A percentile compares a stretch with the other conserved stretches of the same genome.
phyloP scores from a whole-genome alignment of 2,329 filamentous ascomycete genomes.

The Stromatinia cepivora region DNA sequence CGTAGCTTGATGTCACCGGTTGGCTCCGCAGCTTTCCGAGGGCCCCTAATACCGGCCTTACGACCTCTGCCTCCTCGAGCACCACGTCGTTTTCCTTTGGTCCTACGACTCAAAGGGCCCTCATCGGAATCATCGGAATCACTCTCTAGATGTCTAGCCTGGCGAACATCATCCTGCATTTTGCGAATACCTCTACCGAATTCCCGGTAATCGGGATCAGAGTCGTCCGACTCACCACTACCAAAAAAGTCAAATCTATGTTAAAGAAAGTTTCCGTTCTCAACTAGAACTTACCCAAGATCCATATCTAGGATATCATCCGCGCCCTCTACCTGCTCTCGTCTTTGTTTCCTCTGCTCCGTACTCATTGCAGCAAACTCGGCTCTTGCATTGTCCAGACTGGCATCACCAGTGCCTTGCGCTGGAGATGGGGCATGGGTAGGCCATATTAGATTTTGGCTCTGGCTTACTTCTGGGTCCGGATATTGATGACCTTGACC shows the following conservation, averaged over 20 bases:
- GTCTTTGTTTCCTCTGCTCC: slow-evolving; percentile 21
- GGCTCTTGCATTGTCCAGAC: slow-evolving; percentile 15
- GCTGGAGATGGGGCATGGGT: not conserved
- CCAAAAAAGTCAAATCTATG: not conserved
- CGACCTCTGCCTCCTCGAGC: slow-evolving; percentile 1
- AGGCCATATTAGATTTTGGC: slow-evolving; percentile 19
- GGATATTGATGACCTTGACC: slow-evolving; percentile 24
- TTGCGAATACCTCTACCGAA: slow-evolving; percentile 45
- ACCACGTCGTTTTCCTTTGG: slow-evolving; percentile 16
- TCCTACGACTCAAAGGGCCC: not conserved
- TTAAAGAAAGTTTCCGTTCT: not conserved
- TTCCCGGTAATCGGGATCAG: slow-evolving; percentile 47
- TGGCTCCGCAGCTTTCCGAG: slow-evolving; percentile 62
- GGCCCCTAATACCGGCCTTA: slow-evolving; percentile 40
- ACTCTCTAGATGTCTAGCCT: slow-evolving; percentile 29
- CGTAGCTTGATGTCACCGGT: slow-evolving; percentile 70
- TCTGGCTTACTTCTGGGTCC: slow-evolving; percentile 26
- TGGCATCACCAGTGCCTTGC: not conserved
- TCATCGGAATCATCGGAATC: slow-evolving; percentile 18
- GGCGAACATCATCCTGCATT: slow-evolving; percentile 39
- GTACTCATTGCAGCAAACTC: slow-evolving; percentile 23
- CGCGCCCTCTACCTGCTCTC: slow-evolving; percentile 15
- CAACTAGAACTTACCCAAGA: slow-evolving; percentile 5
- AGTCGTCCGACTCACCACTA: slow-evolving; percentile 34
- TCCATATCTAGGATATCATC: slow-evolving; percentile 22